phyloP scores from a whole-genome alignment of 306 rosid species.

The Clitoria ternatea region DNA sequence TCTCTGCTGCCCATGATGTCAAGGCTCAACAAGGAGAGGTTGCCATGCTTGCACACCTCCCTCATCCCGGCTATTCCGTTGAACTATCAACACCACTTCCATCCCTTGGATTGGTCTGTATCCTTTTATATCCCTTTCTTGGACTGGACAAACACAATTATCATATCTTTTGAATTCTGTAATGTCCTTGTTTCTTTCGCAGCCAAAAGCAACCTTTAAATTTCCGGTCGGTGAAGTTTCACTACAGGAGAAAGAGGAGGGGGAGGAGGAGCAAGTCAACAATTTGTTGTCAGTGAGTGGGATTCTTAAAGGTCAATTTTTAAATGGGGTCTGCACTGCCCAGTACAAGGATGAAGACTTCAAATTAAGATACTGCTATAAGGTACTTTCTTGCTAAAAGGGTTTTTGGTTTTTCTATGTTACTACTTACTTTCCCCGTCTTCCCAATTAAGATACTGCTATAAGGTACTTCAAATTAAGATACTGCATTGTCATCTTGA shows the following conservation, averaged over 20 bases:
- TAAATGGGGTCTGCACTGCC: conserved; percentile 69
- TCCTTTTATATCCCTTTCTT: not conserved
- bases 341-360: conserved; percentile 65
- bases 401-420: not conserved
- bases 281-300: conserved; percentile 55
- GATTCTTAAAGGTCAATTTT: conserved; percentile 46
- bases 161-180: not conserved
- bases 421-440: not conserved
- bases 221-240: conserved; percentile 87
- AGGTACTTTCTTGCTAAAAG: conserved; percentile 40
- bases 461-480: no score
- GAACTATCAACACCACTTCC: conserved; percentile 76
- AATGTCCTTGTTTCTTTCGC: no score
- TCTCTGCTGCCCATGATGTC: conserved; percentile 69
- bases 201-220: conserved; percentile 88
- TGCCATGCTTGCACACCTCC: conserved; percentile 50
- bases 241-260: conserved; percentile 63
- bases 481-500: not conserved
- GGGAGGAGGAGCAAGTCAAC: conserved; percentile 60
- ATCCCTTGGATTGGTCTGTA: conserved; percentile 53
- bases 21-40: conserved; percentile 84
- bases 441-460: not conserved
- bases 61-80: conserved; percentile 67
- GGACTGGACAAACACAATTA: not conserved
- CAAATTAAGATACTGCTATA: conserved; percentile 66